These are phyloP conservation scores for Kurtzmaniella cleridarum DNA, from an alignment of 805 yeast species.

Conservation along the genomic window DNA sequence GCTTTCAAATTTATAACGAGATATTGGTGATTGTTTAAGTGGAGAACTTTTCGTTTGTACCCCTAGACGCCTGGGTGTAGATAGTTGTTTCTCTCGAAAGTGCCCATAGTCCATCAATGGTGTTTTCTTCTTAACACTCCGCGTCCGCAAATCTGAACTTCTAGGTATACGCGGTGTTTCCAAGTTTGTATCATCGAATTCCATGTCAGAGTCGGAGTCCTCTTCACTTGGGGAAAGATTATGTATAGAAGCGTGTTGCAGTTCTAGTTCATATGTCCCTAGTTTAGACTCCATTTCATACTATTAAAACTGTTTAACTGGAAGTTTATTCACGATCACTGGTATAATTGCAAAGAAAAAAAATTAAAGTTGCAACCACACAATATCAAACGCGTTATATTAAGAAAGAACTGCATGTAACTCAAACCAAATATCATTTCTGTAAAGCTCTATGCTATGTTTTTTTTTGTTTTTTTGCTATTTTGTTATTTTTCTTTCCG, in stretches of 20 bases:
- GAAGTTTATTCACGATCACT: neutral
- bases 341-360: neutral
- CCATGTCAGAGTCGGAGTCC: conserved; percentile 15
- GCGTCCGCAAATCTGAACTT: neutral
- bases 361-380: neutral
- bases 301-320: conserved; percentile 1
- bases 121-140: neutral
- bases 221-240: neutral
- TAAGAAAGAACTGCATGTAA: conserved; percentile 2
- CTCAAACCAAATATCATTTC: too few species aligned
- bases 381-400: conserved; percentile 4
- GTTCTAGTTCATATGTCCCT: neutral
- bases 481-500: too few species aligned
- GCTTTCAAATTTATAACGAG: conserved; percentile 3
- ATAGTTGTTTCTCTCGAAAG: neutral
- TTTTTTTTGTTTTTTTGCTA: too few species aligned
- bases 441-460: too few species aligned
- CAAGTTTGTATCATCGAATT: conserved; percentile 25
- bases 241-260: too few species aligned
- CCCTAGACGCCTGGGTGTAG: conserved; percentile 5
- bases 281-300: neutral
- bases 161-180: conserved; percentile 19
- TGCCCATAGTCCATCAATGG: neutral
- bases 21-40: conserved; percentile 9
- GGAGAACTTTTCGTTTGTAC: conserved; percentile 16